Evolutionary conservation across 768 basidiomycete species (phyloP).

Genomic region (Fomitopsis serialis): DNA sequence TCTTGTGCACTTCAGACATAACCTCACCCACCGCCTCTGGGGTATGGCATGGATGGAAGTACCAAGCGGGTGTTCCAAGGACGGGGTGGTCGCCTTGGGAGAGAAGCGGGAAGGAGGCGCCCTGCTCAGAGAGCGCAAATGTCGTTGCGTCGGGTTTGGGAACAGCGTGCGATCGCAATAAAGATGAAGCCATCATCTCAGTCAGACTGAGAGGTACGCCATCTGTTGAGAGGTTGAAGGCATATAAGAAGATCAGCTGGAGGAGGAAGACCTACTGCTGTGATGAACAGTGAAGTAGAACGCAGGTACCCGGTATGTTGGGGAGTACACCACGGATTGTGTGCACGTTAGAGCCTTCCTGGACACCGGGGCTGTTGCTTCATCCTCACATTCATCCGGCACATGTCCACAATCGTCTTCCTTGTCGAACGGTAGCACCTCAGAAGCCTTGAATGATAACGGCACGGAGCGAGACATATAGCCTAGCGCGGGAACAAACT

Average conservation of each 20-base stretch:
- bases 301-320: constrained; percentile 75
- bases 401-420: constrained; percentile 9
- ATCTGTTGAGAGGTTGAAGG: constrained; percentile 32
- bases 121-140: constrained; percentile 48
- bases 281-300: constrained; percentile 77
- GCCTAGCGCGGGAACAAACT: constrained; percentile 25
- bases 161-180: constrained; percentile 51
- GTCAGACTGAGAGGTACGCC: constrained; percentile 57
- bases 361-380: constrained; percentile 27
- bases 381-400: constrained; percentile 27
- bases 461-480: constrained; percentile 23
- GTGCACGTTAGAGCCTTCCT: constrained; percentile 34
- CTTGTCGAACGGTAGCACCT: too few relatives aligned
- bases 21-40: constrained; percentile 63
- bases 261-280: constrained; percentile 48
- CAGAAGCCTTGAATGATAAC: constrained; percentile 5
- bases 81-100: constrained; percentile 87
- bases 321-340: constrained; percentile 72
- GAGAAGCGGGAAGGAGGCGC: constrained; percentile 63
- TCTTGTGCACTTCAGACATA: constrained; percentile 40
- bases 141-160: constrained; percentile 40
- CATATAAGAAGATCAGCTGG: neutral
- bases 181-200: constrained; percentile 48
- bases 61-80: constrained; percentile 73
- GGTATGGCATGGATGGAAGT: constrained; percentile 84